These are phyloP conservation scores for Gloeopeniophorella convolvens DNA, from an alignment of 768 basidiomycete species.

Conservation along the genomic window DNA sequence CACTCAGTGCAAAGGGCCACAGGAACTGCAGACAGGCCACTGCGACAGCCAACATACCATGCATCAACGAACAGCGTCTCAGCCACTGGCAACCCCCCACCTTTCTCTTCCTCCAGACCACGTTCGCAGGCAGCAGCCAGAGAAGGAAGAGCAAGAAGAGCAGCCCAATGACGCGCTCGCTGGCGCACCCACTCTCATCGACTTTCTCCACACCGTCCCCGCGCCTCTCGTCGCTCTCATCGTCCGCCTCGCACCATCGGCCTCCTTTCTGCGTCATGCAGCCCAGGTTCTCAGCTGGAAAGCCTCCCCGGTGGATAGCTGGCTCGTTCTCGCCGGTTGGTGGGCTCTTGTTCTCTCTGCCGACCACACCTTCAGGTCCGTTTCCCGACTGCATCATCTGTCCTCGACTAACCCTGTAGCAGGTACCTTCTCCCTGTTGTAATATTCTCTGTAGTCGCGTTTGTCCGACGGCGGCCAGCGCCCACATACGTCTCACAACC, in stretches of 20 bases:
- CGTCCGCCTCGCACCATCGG: conserved; percentile 51
- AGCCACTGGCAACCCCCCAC: background rate
- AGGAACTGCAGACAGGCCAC: too few relatives aligned
- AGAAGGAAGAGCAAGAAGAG: background rate
- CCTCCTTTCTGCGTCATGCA: conserved; percentile 37
- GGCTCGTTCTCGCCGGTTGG: conserved; percentile 64
- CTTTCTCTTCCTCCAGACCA: background rate
- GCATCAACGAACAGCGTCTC: conserved; percentile 4
- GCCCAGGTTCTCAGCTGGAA: conserved; percentile 55
- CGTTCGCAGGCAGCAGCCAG: background rate
- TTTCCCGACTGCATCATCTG: background rate
- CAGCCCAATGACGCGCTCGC: conserved; percentile 2
- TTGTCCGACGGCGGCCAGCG: conserved; percentile 24
- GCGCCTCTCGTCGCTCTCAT: conserved; percentile 55
- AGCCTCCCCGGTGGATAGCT: conserved; percentile 50
- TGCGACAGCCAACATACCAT: too few relatives aligned
- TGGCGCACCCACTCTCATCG: conserved; percentile 23
- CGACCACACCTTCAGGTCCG: conserved; percentile 40
- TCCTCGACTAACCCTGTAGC: background rate
- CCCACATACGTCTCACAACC: conserved; percentile 23
- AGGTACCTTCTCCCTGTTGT: conserved; percentile 57
- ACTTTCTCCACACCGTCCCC: conserved; percentile 57
- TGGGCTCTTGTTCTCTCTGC: conserved; percentile 68
- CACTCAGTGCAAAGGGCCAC: too few relatives aligned
- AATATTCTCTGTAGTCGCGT: conserved; percentile 34